A percentile compares a stretch with the other conserved stretches of the same genome.
These are phyloP conservation scores for Trypanosoma lewisi DNA, from an alignment of 208 protist species.

Conservation along the genomic window DNA sequence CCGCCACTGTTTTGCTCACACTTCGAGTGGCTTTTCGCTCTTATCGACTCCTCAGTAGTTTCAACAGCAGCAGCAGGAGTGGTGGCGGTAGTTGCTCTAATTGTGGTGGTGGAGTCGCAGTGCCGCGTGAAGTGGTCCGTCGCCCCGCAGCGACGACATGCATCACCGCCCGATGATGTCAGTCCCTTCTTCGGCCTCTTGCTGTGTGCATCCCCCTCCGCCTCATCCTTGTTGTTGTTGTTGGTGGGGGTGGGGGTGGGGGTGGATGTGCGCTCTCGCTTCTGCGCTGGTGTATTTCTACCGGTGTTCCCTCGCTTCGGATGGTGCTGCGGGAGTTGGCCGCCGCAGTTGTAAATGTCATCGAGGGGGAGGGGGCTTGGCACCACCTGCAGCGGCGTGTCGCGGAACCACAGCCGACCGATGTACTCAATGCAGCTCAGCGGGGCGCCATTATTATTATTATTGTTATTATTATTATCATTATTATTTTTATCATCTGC, in stretches of 20 bases:
- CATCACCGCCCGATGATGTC: not conserved
- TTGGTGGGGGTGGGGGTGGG: too few species aligned
- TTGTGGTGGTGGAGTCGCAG: slow-evolving; percentile 19
- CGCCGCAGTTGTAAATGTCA: slow-evolving; percentile 60
- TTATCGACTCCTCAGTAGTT: not conserved
- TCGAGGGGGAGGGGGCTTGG: slow-evolving; percentile 50
- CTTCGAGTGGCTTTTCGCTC: not conserved
- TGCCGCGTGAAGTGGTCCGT: slow-evolving; percentile 24
- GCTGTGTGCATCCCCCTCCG: too few species aligned
- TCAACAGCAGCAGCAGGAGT: slow-evolving; percentile 1
- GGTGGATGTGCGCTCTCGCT: too few species aligned
- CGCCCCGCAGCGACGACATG: slow-evolving; percentile 9
- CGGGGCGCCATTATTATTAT: not conserved
- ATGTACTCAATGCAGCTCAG: slow-evolving; percentile 33
- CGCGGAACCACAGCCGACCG: slow-evolving; percentile 34
- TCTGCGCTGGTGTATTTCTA: not conserved
- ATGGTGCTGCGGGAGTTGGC: slow-evolving; percentile 43
- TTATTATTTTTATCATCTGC: not conserved
- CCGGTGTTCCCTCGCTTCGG: not conserved
- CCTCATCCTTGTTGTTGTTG: too few species aligned
- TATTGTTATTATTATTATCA: not conserved
- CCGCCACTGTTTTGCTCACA: slow-evolving; percentile 3
- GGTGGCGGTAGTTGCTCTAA: too few species aligned
- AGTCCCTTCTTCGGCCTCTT: not conserved
- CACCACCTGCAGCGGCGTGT: slow-evolving; percentile 37